phyloP scores from a whole-genome alignment of 2,329 filamentous ascomycete species.

The Penicillium sp. region DNA sequence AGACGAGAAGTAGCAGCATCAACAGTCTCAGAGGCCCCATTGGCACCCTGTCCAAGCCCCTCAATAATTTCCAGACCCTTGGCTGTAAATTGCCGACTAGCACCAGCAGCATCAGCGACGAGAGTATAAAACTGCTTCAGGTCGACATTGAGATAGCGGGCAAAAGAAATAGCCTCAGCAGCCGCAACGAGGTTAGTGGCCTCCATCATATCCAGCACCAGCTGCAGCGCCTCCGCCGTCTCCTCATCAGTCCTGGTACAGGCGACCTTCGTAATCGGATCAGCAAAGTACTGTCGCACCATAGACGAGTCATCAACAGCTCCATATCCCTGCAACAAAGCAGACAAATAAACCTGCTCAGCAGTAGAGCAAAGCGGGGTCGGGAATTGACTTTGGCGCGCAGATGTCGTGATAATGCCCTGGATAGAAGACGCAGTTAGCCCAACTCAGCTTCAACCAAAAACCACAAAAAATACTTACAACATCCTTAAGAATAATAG shows the following conservation, averaged over 20 bases:
- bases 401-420: conserved; percentile 66
- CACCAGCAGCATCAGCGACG: conserved; percentile 49
- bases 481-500: conserved; percentile 61
- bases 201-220: conserved; percentile 45
- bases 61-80: conserved; percentile 39
- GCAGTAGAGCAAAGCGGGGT: conserved; percentile 61
- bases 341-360: conserved; percentile 64
- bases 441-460: not conserved
- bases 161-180: conserved; percentile 50
- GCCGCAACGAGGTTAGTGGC: conserved; percentile 51
- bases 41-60: conserved; percentile 25
- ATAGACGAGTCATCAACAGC: conserved; percentile 56
- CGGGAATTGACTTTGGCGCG: conserved; percentile 57
- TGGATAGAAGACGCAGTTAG: conserved; percentile 21
- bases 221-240: conserved; percentile 36
- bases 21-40: conserved; percentile 34
- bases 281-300: conserved; percentile 52
- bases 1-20: conserved; percentile 40
- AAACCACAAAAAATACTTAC: conserved; percentile 24
- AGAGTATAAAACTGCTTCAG: conserved; percentile 47
- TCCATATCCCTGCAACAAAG: conserved; percentile 57
- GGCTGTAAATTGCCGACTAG: conserved; percentile 46
- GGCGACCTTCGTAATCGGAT: conserved; percentile 42
- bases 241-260: conserved; percentile 33
- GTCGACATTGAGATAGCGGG: conserved; percentile 46